phyloP scores from a whole-genome alignment of 2,329 filamentous ascomycete species.

The Hymenoscyphus scutula region DNA sequence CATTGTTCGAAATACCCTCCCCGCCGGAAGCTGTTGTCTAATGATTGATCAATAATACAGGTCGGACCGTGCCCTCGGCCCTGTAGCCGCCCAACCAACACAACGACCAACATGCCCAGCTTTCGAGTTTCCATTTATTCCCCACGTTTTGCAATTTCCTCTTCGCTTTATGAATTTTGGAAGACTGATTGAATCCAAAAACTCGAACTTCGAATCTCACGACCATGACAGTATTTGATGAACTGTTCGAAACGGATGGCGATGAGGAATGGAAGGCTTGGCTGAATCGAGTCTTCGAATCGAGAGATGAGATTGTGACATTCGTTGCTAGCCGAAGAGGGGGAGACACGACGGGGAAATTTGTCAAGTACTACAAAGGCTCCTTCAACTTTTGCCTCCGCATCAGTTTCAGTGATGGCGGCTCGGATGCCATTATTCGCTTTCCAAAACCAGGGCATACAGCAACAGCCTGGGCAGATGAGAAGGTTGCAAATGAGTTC shows the following conservation, averaged over 20 bases:
- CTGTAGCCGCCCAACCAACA: no score
- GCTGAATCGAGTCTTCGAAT: background rate
- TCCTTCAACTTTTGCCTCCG: slow-evolving; percentile 17
- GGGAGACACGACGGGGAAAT: background rate
- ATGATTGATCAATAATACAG: no score
- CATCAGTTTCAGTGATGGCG: slow-evolving; percentile 8
- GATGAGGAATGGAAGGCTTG: background rate
- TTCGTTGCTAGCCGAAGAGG: background rate
- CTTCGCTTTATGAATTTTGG: no score
- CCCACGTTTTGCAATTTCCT: no score
- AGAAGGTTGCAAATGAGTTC: slow-evolving; percentile 16
- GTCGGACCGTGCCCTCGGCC: no score
- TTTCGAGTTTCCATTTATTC: no score
- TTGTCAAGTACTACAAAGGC: slow-evolving; percentile 10
- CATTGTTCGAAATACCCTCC: no score
- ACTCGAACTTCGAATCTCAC: no score
- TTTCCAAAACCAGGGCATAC: slow-evolving; percentile 11
- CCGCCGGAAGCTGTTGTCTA: no score
- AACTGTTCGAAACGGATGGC: background rate
- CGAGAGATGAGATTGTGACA: background rate
- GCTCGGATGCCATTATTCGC: slow-evolving; percentile 12
- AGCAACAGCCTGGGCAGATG: slow-evolving; percentile 9
- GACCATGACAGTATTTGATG: background rate
- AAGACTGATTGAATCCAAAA: no score
- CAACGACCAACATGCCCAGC: no score